phyloP scores from a whole-genome alignment of 345 rosid species.

The Salix udensis region DNA sequence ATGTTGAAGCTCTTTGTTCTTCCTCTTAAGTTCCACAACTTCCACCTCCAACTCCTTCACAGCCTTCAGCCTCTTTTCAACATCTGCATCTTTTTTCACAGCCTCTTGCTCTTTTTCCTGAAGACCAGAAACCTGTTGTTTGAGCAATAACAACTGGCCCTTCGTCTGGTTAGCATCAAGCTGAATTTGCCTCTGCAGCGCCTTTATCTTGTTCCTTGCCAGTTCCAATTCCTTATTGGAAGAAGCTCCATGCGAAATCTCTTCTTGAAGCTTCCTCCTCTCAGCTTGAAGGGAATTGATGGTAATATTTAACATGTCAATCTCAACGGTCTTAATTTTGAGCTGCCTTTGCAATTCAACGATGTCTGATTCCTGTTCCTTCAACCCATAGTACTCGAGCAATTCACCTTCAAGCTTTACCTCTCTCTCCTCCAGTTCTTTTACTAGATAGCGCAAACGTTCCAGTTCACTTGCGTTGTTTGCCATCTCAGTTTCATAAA shows the following conservation, averaged over 20 bases:
- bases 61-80: slow-evolving; percentile 68
- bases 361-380: slow-evolving; percentile 82
- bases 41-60: slow-evolving; percentile 71
- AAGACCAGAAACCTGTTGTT: slow-evolving; percentile 83
- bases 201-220: slow-evolving; percentile 79
- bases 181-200: slow-evolving; percentile 89
- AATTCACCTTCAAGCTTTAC: slow-evolving; percentile 89
- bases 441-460: slow-evolving; percentile 60
- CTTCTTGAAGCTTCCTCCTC: slow-evolving; percentile 88
- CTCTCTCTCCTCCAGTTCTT: slow-evolving; percentile 87
- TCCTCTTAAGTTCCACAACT: slow-evolving; percentile 88
- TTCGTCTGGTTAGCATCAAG: slow-evolving; percentile 90
- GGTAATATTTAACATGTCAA: slow-evolving; percentile 83
- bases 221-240: slow-evolving; percentile 68
- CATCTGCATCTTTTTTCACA: slow-evolving; percentile 59
- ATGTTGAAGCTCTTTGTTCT: slow-evolving; percentile 84
- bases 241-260: slow-evolving; percentile 43
- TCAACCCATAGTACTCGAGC: slow-evolving; percentile 87
- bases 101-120: slow-evolving; percentile 82
- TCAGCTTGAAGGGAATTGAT: slow-evolving; percentile 79
- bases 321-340: slow-evolving; percentile 88
- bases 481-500: slow-evolving; percentile 68
- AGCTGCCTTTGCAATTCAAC: slow-evolving; percentile 79
- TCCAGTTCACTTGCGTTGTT: slow-evolving; percentile 71
- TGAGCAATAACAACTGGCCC: slow-evolving; percentile 83